These are phyloP conservation scores for Albophoma yamanashiensis DNA, from an alignment of 2,329 filamentous ascomycete species.

Conservation along the genomic window DNA sequence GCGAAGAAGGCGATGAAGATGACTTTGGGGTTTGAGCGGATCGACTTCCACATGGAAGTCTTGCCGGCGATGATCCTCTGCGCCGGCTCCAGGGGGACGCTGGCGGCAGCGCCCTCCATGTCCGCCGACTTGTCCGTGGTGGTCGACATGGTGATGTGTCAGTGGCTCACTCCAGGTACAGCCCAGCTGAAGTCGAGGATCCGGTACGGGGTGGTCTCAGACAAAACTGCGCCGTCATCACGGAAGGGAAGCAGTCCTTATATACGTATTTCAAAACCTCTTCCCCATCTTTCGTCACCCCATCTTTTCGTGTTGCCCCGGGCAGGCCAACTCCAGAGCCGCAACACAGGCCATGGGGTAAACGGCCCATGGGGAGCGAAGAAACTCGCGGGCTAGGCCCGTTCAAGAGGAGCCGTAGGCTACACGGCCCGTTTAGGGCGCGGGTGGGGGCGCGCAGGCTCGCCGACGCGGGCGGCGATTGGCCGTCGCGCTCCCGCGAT, in stretches of 20 bases:
- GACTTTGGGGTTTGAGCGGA: not conserved
- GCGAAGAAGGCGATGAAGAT: not conserved
- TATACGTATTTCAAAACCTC: not conserved
- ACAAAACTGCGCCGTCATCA: not conserved
- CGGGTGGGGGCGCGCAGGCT: not conserved
- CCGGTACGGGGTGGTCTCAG: not conserved
- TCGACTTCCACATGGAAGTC: slow-evolving; percentile 9
- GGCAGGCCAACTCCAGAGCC: not conserved
- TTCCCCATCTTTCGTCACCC: not conserved
- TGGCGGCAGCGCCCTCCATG: slow-evolving; percentile 4
- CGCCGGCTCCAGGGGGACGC: slow-evolving; percentile 7
- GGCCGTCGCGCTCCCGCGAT: not conserved
- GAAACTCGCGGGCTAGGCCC: not conserved
- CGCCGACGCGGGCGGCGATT: not conserved
- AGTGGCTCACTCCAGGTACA: not conserved
- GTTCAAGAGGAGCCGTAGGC: not conserved
- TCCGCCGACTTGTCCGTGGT: slow-evolving; percentile 1
- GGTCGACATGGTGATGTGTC: slow-evolving; percentile 1
- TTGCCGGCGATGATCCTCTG: slow-evolving; percentile 6
- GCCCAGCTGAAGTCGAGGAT: not conserved
- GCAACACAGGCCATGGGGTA: not conserved
- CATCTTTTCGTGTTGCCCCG: not conserved
- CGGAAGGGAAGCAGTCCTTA: not conserved
- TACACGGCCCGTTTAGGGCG: not conserved
- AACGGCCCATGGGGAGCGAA: not conserved